Conservation (phyloP, 1,284 basidiomycete species). For the Ganoderma resinaceum region DNA sequence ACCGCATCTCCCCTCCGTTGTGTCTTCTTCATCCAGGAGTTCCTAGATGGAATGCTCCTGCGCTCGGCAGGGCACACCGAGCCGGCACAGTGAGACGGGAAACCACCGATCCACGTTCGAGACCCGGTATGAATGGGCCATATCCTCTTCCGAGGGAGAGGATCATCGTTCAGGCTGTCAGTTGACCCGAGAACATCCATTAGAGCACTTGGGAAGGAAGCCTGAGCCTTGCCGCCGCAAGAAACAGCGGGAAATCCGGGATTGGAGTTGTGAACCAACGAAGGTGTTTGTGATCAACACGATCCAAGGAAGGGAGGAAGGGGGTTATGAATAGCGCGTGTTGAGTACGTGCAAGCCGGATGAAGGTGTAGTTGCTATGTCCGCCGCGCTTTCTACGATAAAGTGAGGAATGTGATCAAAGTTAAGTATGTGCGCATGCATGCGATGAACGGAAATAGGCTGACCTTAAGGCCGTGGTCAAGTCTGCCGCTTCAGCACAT, state of each 20-base stretch:
- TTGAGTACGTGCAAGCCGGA: slow-evolving; percentile 51
- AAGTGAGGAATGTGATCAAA: slow-evolving; percentile 33
- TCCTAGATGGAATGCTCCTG: slow-evolving; percentile 48
- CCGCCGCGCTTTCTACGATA: slow-evolving; percentile 56
- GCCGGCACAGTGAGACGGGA: slow-evolving; percentile 55
- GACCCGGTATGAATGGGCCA: slow-evolving; percentile 60
- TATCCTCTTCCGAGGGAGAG: slow-evolving; percentile 64
- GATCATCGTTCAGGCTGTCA: slow-evolving; percentile 48
- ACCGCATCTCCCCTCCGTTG: slow-evolving; percentile 39
- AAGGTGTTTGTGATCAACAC: slow-evolving; percentile 56
- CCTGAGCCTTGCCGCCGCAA: slow-evolving; percentile 56
- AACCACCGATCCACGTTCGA: slow-evolving; percentile 59
- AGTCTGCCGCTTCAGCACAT: slow-evolving; percentile 35
- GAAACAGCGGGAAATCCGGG: slow-evolving; percentile 51
- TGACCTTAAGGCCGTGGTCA: slow-evolving; percentile 1
- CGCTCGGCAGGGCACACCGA: slow-evolving; percentile 66
- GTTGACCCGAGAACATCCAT: slow-evolving; percentile 51
- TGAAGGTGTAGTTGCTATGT: slow-evolving; percentile 56
- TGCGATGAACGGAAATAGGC: slow-evolving; percentile 6
- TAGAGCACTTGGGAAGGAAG: slow-evolving; percentile 34
- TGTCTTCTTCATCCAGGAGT: slow-evolving; percentile 23
- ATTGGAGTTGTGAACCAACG: slow-evolving; percentile 44
- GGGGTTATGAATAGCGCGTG: slow-evolving; percentile 45
- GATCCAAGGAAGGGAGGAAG: slow-evolving; percentile 43
- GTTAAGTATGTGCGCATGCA: neutral